These are phyloP conservation scores for Aphanomyces euteiches DNA, from an alignment of 352 stramenopile species.

Conservation along the genomic window DNA sequence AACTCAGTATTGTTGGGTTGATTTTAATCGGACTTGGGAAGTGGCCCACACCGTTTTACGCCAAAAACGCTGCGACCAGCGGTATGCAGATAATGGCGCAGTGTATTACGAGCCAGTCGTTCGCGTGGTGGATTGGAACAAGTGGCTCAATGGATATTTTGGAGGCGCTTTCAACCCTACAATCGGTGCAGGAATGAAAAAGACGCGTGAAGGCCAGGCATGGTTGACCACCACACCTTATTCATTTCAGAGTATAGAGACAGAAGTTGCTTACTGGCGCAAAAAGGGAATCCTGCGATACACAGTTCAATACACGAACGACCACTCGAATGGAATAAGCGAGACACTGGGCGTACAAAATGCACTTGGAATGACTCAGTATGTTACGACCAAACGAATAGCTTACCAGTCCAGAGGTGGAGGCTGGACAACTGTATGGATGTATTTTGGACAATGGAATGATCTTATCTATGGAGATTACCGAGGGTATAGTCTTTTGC, in stretches of 20 bases:
- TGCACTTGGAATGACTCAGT: background rate
- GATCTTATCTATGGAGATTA: background rate
- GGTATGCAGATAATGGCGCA: slow-evolving; percentile 6
- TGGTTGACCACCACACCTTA: background rate
- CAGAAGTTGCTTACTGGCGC: slow-evolving; percentile 6
- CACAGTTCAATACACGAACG: slow-evolving; percentile 5
- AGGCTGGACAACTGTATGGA: background rate
- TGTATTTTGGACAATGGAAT: slow-evolving; percentile 11
- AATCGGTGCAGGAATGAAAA: background rate
- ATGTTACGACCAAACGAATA: background rate
- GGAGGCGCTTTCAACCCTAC: slow-evolving; percentile 8
- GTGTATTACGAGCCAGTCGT: slow-evolving; percentile 13
- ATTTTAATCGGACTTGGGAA: slow-evolving; percentile 8
- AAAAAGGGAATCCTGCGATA: background rate
- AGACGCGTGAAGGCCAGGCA: background rate
- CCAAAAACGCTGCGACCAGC: slow-evolving; percentile 7
- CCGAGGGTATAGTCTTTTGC: background rate
- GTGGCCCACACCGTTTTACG: slow-evolving; percentile 13
- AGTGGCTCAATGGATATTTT: background rate
- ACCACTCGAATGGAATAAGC: background rate
- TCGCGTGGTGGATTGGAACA: background rate
- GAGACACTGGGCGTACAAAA: slow-evolving; percentile 11
- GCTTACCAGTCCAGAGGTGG: background rate
- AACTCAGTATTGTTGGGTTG: slow-evolving; percentile 27
- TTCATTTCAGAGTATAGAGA: background rate